These are phyloP conservation scores for Vitis riparia DNA, from an alignment of 164 flowering plant genomes.

Conservation along the genomic window DNA sequence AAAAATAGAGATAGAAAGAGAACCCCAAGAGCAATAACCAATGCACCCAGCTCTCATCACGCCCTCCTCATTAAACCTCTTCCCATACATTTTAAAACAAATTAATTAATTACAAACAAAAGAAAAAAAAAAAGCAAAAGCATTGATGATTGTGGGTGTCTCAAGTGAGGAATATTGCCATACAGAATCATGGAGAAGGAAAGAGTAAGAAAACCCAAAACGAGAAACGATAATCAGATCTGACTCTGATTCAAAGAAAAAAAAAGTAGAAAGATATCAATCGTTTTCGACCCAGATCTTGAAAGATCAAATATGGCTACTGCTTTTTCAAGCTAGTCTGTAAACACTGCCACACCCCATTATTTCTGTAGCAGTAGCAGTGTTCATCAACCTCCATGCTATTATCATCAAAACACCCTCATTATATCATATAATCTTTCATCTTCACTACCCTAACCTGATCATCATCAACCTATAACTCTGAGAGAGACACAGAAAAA, in stretches of 20 bases:
- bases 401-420: too few species aligned
- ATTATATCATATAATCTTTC: too few species aligned
- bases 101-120: background rate
- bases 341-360: background rate
- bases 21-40: background rate
- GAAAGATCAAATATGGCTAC: background rate
- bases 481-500: too few species aligned
- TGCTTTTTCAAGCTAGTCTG: background rate
- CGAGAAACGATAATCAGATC: too few species aligned
- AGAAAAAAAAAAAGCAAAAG: background rate
- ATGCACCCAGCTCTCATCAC: slow-evolving; percentile 9
- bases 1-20: slow-evolving; percentile 1
- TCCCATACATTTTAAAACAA: background rate
- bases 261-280: slow-evolving; percentile 6
- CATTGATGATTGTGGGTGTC: too few species aligned
- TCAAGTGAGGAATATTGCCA: too few species aligned
- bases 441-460: too few species aligned
- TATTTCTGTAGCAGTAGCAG: too few species aligned
- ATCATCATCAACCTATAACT: too few species aligned
- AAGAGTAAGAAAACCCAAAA: too few species aligned
- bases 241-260: background rate
- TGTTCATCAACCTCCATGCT: too few species aligned
- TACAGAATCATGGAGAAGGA: background rate
- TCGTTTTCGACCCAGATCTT: slow-evolving; percentile 12
- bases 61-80: slow-evolving; percentile 13